Percentiles rank a stretch among this genome's conserved stretches.
Evolutionary conservation across 169 alveolate genomes (phyloP).

Genomic region (Neospora caninum): DNA sequence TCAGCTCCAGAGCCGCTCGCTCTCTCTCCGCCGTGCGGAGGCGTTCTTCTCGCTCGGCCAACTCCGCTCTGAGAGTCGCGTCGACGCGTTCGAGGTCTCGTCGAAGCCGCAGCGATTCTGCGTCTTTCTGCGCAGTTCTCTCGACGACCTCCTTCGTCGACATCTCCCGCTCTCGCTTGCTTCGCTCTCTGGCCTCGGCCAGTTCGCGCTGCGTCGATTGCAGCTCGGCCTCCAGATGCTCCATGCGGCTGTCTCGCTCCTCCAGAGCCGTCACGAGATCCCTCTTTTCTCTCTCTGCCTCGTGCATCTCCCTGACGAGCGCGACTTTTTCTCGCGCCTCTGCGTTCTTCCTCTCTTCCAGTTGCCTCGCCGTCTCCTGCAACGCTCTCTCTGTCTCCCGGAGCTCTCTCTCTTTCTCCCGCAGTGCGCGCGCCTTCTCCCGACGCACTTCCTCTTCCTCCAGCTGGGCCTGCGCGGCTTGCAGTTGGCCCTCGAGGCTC

Average conservation of each 20-base stretch:
- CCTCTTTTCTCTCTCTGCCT: background rate
- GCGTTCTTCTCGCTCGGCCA: background rate
- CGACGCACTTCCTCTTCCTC: background rate
- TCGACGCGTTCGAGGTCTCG: background rate
- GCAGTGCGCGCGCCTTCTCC: background rate
- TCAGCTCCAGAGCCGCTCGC: background rate
- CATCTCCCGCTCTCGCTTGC: background rate
- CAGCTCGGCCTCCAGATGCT: background rate
- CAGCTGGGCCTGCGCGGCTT: background rate
- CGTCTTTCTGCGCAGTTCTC: background rate
- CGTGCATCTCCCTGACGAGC: background rate
- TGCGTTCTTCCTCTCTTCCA: background rate
- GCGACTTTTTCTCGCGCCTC: background rate
- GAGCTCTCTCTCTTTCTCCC: background rate
- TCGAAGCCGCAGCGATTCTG: background rate
- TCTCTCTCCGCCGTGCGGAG: background rate
- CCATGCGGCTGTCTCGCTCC: background rate
- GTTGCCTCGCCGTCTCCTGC: background rate
- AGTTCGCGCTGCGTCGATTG: background rate
- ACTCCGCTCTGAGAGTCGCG: background rate
- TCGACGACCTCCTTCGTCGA: background rate
- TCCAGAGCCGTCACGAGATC: background rate
- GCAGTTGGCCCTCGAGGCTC: slow-evolving; percentile 25
- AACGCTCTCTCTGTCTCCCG: background rate
- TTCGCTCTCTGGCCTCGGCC: background rate